Evolutionary conservation across 768 basidiomycete species (phyloP).

Genomic region (Hericium rajendrae): DNA sequence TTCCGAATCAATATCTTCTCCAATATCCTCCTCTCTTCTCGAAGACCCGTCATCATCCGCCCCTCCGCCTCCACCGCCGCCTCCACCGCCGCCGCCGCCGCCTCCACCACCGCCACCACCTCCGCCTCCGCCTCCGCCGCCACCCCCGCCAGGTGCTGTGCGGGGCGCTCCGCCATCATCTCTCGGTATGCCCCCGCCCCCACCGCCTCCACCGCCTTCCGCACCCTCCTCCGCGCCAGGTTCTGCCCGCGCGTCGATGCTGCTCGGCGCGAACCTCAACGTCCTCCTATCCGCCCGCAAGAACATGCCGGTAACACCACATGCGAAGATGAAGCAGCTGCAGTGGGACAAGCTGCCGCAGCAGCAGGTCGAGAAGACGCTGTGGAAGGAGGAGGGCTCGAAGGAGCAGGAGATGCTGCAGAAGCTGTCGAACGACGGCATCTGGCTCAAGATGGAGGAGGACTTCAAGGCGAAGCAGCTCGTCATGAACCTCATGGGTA

Average conservation of each 20-base stretch:
- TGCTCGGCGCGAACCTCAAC: constrained; percentile 49
- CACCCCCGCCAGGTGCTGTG: constrained; percentile 25
- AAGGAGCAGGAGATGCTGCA: constrained; percentile 74
- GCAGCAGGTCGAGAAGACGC: constrained; percentile 71
- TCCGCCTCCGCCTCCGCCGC: constrained; percentile 29
- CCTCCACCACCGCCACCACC: constrained; percentile 24
- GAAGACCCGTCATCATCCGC: constrained; percentile 27
- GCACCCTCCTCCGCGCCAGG: constrained; percentile 28
- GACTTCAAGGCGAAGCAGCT: constrained; percentile 96
- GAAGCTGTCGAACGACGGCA: constrained; percentile 74
- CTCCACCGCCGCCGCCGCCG: constrained; percentile 17
- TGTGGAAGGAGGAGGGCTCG: constrained; percentile 64
- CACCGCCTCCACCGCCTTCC: constrained; percentile 31
- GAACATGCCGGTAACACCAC: constrained; percentile 76
- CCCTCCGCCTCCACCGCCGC: constrained; percentile 22
- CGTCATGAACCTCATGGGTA: constrained; percentile 84
- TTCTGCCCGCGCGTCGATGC: constrained; percentile 51
- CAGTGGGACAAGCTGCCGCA: constrained; percentile 99
- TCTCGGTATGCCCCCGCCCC: constrained; percentile 22
- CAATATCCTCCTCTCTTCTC: constrained; percentile 28
- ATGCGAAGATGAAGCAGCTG: constrained; percentile 92
- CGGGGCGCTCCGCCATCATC: constrained; percentile 18
- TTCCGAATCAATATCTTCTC: constrained; percentile 38
- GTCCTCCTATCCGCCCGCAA: constrained; percentile 61
- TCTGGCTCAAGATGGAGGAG: constrained; percentile 96